Evolutionary conservation across 2,329 filamentous ascomycete species (phyloP), one percentile per base, ranked within the genome.

Genomic region (Botrytis byssoidea): DNA sequence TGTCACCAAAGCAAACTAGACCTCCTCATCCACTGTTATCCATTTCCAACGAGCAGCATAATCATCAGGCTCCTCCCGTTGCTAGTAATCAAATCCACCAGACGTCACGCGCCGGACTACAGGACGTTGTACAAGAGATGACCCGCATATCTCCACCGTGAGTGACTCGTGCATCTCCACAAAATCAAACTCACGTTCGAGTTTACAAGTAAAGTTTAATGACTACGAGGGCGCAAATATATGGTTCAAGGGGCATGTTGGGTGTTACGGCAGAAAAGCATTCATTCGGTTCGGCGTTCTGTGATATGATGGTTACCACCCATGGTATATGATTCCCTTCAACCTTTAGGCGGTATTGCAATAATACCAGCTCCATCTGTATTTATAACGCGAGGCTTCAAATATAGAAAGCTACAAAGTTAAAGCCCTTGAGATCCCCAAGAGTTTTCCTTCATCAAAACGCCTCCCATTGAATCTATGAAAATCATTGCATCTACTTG

Each of bases 1-100:
- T 80, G 72, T 80, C 80, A 18, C 80, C 79, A 37, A 77, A 80
- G 68, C 77, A 79, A 69, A 77, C 68, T 55, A 77, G 78, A 44
- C 74, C 75, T 57, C 75, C 74, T 44, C 71, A 64, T 51, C 18
- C 75, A 67, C 22, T 75, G 69, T 66, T 74, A 57, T 75, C 60
- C 20, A 48, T n/a, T n/a, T 69, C 71, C 1, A 72, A 60, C 42
- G 71, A 72, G 64, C 63, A 78, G n/a, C 75, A 77, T 65, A 77
- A 75, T 8, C 37, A 66, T 42, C 70, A 73, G 32, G 64, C 59
- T 35, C 44, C 46, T 44, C 63, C 46, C 14, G n/a, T 42, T 32
- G 9, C 71, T 40, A 72, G 40, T 60, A 69, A 60, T 37, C 71
- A 59, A 67, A 76, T 68, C 65, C 77, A 78, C 44, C 76, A 76